phyloP scores from a whole-genome alignment of 2,329 filamentous ascomycete genomes.

The Rachicladosporium sp. region DNA sequence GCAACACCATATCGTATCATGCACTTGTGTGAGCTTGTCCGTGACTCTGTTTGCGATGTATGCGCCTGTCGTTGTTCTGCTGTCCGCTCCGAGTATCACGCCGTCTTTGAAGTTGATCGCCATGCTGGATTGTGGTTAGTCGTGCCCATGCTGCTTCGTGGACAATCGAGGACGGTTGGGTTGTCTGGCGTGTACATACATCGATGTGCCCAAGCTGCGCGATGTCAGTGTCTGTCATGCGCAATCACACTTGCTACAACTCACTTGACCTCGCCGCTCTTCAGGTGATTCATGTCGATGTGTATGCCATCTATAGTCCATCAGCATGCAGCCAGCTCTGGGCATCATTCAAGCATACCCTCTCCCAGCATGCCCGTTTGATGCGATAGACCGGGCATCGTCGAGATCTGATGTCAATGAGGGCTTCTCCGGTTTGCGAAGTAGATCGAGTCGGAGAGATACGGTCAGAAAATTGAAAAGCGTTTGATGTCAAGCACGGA shows the following conservation, averaged over 20 bases:
- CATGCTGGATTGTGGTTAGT: conserved; percentile 42
- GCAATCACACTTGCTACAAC: no score
- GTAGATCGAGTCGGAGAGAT: no score
- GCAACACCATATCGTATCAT: conserved; percentile 99
- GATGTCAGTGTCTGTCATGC: conserved; percentile 25
- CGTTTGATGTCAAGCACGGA: no score
- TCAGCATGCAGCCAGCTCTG: not conserved
- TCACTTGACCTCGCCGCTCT: conserved; percentile 98
- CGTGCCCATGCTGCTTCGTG: not conserved
- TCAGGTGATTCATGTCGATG: conserved; percentile 95
- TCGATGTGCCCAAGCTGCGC: conserved; percentile 81
- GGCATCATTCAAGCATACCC: conserved; percentile 19
- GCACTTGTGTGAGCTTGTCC: conserved; percentile 95
- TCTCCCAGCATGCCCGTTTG: conserved; percentile 29
- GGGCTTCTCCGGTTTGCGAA: no score
- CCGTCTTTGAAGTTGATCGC: conserved; percentile 98
- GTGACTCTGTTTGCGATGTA: conserved; percentile 99
- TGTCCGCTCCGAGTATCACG: conserved; percentile 95
- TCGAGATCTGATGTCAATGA: no score
- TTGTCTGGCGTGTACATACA: conserved; percentile 27
- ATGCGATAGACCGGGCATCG: no score
- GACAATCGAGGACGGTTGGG: conserved; percentile 2
- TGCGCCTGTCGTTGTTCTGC: conserved; percentile 88
- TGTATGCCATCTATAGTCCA: conserved; percentile 78
- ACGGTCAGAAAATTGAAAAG: no score